Base-by-base conservation (phyloP, 768 basidiomycete genomes). In the Termitomyces sp. region DNA sequence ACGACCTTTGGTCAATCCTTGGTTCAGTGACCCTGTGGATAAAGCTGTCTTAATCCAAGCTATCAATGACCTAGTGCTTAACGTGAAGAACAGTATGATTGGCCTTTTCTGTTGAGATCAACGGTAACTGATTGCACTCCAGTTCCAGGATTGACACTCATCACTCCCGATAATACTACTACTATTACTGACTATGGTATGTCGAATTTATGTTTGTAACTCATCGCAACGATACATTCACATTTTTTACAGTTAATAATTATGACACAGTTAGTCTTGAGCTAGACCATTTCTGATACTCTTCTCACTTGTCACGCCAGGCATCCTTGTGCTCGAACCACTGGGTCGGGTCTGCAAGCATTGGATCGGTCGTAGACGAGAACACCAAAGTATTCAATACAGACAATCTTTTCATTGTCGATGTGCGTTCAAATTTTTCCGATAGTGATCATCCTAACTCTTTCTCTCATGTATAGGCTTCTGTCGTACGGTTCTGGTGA, bases 121-220 rank as follows among this genome's bases (percentile, higher is more conserved):
- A 23, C 12, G 54, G n/a, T n/a, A 35, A 10, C 58, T 68, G n/a
- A 35, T 13, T 59, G 44, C 59, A 33, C 10, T 47, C 2, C 44
- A 82, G 82, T 86, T 5, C 67, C 79, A 5, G 77, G 75, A 8
- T 67, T 86, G 66, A 81, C 76, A 1, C 63, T 86, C 65, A 83
- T 87, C 62, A 85, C 81, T 5, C 85, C 85, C 16, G 85, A 87
- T 66, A 79, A 80, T 63, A 80, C 77, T 0, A 83, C 81, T 4
- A 84, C 83, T 2, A 70, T 86, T 35, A 69, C 73, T 16, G 69
- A 80, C 56, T 86, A 84, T 64, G 80, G 82, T 79, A 58, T 30
- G 75, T 65, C n/a, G n/a, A 43, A 20, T 43, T 20, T 18, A 7
- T 23, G 18, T 18, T 53, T 28, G 28, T 14, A 49, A 40, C 20